Base-by-base conservation (phyloP, 352 stramenopile genomes). In the Globisporangium uncinulatum region DNA sequence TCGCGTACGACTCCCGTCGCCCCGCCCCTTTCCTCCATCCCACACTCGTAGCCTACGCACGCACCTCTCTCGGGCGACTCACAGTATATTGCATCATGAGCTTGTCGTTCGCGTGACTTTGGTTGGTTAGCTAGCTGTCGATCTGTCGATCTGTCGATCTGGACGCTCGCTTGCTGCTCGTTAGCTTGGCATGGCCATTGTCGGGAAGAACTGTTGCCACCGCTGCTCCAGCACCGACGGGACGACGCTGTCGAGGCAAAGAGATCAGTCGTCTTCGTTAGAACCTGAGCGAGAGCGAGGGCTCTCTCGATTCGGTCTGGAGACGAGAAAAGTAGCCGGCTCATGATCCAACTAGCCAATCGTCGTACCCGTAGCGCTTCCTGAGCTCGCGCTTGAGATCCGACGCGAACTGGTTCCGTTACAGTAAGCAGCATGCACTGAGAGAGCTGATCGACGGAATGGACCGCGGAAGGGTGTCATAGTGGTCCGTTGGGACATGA, bases 151-250 rank as follows among this genome's bases (percentile, higher is more conserved):
- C 24, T 31, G 4, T 51, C 14, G 21, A 20, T 20, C 11, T 34
- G 20, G 4, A n/a, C 20, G 20, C 34, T 29, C 24, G 15, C 42
- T 46, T 21, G 42, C 3, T 17, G 13, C 14, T 34, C 20, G 19
- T 7, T 32, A 36, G 21, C 4, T 34, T 6, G 14, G 13, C 19
- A 37, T 20, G 10, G 21, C 6, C 46, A 37, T 34, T 14, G 49
- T 54, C 49, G 74, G 76, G 52, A 89, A 87, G 43, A 79, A 86
- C 36, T 79, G 59, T 11, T 70, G 66, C 76, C 76, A 88, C 44
- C 73, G 69, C 13, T 69, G 48, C 19, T 83, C 74, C 3, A 88
- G 49, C 47, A 85, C 56, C 17, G 71, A 74, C 24, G 78, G 75
- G 20, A 79, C 75, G 31, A 78, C 61, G 7, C 78, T 88, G 47